Conservation (phyloP, 192 early-diverging fungal genomes). For the Backusella luteola region DNA sequence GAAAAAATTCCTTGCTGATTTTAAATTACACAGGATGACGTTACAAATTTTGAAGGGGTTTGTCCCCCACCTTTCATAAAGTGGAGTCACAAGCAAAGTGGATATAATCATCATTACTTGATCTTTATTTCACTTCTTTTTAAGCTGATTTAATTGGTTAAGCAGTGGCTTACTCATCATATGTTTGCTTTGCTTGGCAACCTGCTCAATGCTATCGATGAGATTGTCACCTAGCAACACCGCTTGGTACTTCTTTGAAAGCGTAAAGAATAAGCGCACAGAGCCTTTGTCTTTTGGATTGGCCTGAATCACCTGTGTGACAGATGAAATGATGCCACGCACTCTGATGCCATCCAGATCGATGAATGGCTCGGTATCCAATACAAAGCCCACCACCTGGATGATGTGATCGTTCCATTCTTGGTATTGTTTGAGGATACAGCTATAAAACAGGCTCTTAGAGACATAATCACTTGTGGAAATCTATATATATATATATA, state of each 20-base stretch:
- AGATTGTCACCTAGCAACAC: neutral
- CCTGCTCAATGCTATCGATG: neutral
- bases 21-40: neutral
- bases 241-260: neutral
- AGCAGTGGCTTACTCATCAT: neutral
- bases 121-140: neutral
- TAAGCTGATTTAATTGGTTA: neutral
- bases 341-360: neutral
- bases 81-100: neutral
- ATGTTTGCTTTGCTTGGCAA: neutral
- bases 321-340: neutral
- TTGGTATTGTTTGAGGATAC: neutral
- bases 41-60: neutral
- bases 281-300: neutral
- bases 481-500: neutral
- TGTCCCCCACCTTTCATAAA: neutral
- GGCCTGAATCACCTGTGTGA: neutral
- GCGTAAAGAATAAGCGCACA: neutral
- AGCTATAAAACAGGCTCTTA: neutral
- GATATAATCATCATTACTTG: no score
- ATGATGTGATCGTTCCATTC: neutral
- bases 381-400: neutral
- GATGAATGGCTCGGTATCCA: neutral
- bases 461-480: no score
- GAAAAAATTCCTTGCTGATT: neutral